A percentile compares a stretch with the other conserved stretches of the same genome.
These are phyloP conservation scores for Pseudocercospora vitis DNA, from an alignment of 2,329 filamentous ascomycete species.

Conservation along the genomic window DNA sequence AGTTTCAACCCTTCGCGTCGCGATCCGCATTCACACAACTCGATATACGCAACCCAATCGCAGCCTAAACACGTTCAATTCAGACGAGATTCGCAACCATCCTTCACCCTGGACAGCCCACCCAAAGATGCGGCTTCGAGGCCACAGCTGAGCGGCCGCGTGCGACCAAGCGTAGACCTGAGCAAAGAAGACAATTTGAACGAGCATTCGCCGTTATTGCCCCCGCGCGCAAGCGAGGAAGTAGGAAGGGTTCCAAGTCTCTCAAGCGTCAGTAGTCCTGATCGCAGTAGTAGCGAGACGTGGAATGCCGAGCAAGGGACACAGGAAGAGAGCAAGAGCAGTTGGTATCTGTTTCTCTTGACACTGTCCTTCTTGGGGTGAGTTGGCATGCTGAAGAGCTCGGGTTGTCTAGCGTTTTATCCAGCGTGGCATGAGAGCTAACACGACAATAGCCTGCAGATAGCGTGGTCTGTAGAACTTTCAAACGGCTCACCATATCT, in stretches of 20 bases:
- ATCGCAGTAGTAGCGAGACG: constrained; percentile 50
- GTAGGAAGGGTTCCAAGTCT: constrained; percentile 22
- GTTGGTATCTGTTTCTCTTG: constrained; percentile 81
- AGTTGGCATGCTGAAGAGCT: constrained; percentile 8
- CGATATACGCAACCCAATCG: constrained; percentile 8
- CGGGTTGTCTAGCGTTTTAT: background rate
- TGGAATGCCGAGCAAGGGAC: constrained; percentile 43
- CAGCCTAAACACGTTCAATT: constrained; percentile 26
- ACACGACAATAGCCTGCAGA: constrained; percentile 63
- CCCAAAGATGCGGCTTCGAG: constrained; percentile 8
- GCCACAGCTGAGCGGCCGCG: constrained; percentile 2
- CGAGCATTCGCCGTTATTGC: constrained; percentile 37
- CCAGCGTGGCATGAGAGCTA: constrained; percentile 4
- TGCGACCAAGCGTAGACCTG: constrained; percentile 16
- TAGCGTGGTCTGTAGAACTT: constrained; percentile 93
- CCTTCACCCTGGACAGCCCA: constrained; percentile 13
- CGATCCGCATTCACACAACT: constrained; percentile 13
- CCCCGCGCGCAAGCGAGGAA: constrained; percentile 26
- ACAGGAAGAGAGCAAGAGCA: constrained; percentile 62
- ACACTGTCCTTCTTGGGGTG: constrained; percentile 79
- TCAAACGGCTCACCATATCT: constrained; percentile 77
- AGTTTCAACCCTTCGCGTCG: constrained; percentile 19
- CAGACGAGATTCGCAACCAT: constrained; percentile 20
- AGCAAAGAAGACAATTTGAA: constrained; percentile 27
- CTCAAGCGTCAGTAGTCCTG: constrained; percentile 23